Evolutionary conservation across 2,329 filamentous ascomycete species (phyloP).

Genomic region (Aureobasidium subglaciale): DNA sequence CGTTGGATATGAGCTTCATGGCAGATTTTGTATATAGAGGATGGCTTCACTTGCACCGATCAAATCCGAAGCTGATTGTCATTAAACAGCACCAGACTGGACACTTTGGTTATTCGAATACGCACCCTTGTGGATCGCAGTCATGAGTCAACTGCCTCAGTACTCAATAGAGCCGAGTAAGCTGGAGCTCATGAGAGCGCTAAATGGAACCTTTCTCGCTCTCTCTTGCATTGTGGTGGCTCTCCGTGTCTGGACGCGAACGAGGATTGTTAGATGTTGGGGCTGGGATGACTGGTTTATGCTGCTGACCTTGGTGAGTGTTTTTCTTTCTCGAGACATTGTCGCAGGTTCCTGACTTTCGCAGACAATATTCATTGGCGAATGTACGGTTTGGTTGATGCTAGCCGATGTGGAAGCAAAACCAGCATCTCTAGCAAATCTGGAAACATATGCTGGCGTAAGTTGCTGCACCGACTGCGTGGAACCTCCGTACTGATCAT

Average conservation of each 20-base stretch:
- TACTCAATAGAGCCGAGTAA: slow-evolving; percentile 1
- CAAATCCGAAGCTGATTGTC: background rate
- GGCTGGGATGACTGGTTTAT: slow-evolving; percentile 39
- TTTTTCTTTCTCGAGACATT: background rate
- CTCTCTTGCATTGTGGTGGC: slow-evolving; percentile 33
- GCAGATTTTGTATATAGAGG: background rate
- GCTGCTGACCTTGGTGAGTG: slow-evolving; percentile 32
- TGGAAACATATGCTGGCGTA: background rate
- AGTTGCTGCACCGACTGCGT: background rate
- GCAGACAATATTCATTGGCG: slow-evolving; percentile 15
- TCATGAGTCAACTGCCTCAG: background rate
- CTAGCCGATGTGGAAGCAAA: background rate
- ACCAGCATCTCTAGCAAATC: background rate
- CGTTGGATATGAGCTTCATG: too few relatives aligned
- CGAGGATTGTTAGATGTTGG: slow-evolving; percentile 31
- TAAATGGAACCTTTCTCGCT: slow-evolving; percentile 26
- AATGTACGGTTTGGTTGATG: background rate
- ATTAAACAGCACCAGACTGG: background rate
- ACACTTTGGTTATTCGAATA: background rate
- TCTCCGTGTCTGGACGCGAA: slow-evolving; percentile 34
- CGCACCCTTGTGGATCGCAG: background rate
- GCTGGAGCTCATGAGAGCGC: background rate
- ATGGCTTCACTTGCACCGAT: background rate
- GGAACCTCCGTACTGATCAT: too few relatives aligned
- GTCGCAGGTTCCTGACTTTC: background rate